These are phyloP conservation scores for Aspergillus thermomutatus DNA, from an alignment of 2,329 filamentous ascomycete species.

Conservation along the genomic window DNA sequence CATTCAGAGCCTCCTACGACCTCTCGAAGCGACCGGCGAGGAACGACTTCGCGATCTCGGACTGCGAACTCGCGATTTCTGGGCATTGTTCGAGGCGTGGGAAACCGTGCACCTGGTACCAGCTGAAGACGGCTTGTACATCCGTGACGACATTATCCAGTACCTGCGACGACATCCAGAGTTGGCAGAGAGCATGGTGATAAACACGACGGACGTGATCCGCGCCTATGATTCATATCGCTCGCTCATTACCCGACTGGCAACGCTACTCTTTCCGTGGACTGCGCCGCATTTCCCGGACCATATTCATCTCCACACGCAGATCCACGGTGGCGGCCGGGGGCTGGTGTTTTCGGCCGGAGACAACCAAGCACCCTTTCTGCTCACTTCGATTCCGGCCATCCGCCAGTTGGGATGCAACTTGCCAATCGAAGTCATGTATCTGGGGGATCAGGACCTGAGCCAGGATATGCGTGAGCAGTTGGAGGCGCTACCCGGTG, in stretches of 20 bases:
- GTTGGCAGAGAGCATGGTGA: conserved; percentile 12
- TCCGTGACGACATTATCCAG: conserved; percentile 43
- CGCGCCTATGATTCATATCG: conserved; percentile 44
- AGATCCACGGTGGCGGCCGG: conserved; percentile 40
- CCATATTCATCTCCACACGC: conserved; percentile 43
- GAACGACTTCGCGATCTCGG: conserved; percentile 40
- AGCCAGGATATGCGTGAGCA: conserved; percentile 41
- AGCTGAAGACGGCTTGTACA: conserved; percentile 33
- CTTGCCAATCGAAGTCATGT: conserved; percentile 18
- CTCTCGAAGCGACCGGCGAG: conserved; percentile 39
- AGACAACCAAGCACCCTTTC: conserved; percentile 42
- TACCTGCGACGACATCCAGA: conserved; percentile 30
- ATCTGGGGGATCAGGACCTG: conserved; percentile 43
- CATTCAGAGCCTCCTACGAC: conserved; percentile 29
- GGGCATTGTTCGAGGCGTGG: conserved; percentile 41
- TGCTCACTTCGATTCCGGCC: conserved; percentile 41
- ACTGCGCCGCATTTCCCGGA: conserved; percentile 43
- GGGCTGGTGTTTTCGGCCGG: conserved; percentile 47
- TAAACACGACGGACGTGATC: conserved; percentile 25
- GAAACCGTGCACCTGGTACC: conserved; percentile 8
- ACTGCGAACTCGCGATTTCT: conserved; percentile 39
- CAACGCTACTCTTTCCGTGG: conserved; percentile 29
- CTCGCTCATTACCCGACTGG: conserved; percentile 38
- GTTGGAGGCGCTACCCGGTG: conserved; percentile 42
- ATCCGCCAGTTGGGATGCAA: conserved; percentile 15